Evolutionary conservation across 2,329 filamentous ascomycete genomes (phyloP), one percentile per base, ranked within the genome.

Genomic region (Fusarium sp.): DNA sequence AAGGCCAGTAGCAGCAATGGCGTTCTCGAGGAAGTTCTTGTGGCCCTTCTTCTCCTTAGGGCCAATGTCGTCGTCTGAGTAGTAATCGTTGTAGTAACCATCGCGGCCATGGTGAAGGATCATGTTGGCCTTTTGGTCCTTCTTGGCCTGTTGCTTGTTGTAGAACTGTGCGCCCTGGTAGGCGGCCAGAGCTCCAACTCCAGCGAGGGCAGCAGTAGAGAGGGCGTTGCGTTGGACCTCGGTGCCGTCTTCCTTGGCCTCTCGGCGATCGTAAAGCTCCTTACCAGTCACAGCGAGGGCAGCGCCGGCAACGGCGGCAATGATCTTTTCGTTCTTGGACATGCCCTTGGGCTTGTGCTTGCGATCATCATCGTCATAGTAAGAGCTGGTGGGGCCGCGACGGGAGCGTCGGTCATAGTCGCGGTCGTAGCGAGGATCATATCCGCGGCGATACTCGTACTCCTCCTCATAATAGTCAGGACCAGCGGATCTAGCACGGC

Each of bases 261-360:
- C 86, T 69, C 81, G 85, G 65, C 88, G 87, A 73, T 91, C 88
- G 76, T 85, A 90, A 4, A 90, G 78, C 75, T 91, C 89, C 78
- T 91, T 90, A 55, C 87, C 87, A 55, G 88, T 88, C 9, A 87
- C 86, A n/a, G 87, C 86, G 20, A 90, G 79, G 31, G 88, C 86
- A 57, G 88, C 89, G 42, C 89, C 89, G 34, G 87, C 85, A 33
- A 90, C 84, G n/a, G 87, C 89, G 20, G 88, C 88, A 50, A 90
- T 83, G 68, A 90, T 88, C 79, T 90, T 89, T 70, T 90, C 85
- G 73, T 90, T 86, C 79, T 89, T 87, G 65, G 84, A 84, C 64
- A 90, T 79, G 67, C 77, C 75, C 70, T 77, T 80, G 79, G 64
- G 85, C 82, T 71, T 86, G 82, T 71, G 65, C 79, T 72, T 75